These are phyloP conservation scores for Fistulinella prunicolor DNA, from an alignment of 768 basidiomycete genomes.

Conservation along the genomic window DNA sequence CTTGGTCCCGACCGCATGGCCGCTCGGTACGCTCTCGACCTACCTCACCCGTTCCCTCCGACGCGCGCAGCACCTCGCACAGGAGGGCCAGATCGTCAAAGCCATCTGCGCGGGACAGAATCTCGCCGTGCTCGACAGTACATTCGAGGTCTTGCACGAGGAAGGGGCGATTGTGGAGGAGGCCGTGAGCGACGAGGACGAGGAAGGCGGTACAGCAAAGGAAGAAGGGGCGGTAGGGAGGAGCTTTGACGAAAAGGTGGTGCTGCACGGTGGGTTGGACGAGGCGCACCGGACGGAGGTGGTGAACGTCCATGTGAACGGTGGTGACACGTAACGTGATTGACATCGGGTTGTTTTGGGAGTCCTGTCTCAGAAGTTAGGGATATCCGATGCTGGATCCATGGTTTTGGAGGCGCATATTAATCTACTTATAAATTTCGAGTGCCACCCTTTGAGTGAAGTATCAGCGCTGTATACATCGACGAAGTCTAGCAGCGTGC, in stretches of 20 bases:
- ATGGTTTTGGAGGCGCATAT: too few species aligned
- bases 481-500: too few species aligned
- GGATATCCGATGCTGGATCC: too few species aligned
- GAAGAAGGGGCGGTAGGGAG: conserved; percentile 14
- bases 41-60: conserved; percentile 81
- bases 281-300: conserved; percentile 8
- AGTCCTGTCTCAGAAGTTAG: too few species aligned
- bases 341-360: not conserved
- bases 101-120: conserved; percentile 78
- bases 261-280: conserved; percentile 19
- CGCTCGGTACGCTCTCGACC: conserved; percentile 64
- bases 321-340: conserved; percentile 10
- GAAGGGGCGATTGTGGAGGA: conserved; percentile 71
- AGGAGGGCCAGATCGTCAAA: conserved; percentile 76
- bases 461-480: too few species aligned
- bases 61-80: conserved; percentile 63
- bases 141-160: conserved; percentile 56
- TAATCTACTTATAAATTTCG: too few species aligned
- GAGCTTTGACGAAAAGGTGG: conserved; percentile 46
- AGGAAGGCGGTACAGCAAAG: not conserved
- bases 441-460: too few species aligned
- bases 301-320: conserved; percentile 18
- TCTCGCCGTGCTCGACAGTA: conserved; percentile 60
- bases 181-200: conserved; percentile 44
- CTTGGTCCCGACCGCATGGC: conserved; percentile 72